Conservation (phyloP, 768 basidiomycete genomes). For the Termitomyces sp. region DNA sequence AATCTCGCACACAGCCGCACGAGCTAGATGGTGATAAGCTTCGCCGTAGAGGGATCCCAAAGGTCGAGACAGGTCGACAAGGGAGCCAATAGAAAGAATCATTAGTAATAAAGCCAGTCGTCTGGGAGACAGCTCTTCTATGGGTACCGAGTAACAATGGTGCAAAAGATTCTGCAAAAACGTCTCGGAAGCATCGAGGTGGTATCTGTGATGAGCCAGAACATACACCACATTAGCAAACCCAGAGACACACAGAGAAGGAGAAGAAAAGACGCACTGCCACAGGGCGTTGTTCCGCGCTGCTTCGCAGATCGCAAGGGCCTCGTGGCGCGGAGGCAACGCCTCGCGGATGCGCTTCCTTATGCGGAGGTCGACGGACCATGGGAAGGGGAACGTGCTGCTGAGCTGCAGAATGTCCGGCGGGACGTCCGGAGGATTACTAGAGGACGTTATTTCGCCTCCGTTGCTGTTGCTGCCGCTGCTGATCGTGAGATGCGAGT, state of each 20-base stretch:
- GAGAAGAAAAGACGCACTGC: conserved; percentile 45
- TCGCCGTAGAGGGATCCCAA: conserved; percentile 56
- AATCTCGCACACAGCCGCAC: conserved; percentile 66
- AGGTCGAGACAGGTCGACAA: conserved; percentile 56
- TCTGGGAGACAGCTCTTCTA: conserved; percentile 58
- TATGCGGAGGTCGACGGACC: conserved; percentile 57
- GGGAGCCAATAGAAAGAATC: conserved; percentile 66
- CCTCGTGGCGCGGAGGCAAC: conserved; percentile 55
- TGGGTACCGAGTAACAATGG: conserved; percentile 58
- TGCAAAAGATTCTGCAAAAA: conserved; percentile 65
- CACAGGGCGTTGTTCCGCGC: conserved; percentile 64
- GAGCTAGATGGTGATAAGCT: conserved; percentile 59
- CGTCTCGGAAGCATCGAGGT: conserved; percentile 64
- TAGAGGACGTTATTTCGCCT: neutral
- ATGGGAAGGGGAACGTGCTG: conserved; percentile 65
- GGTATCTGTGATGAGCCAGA: conserved; percentile 38
- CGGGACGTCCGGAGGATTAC: conserved; percentile 31
- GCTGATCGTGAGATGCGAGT: neutral
- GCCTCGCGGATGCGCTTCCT: conserved; percentile 58
- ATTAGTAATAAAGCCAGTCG: conserved; percentile 64
- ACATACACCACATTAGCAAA: conserved; percentile 4
- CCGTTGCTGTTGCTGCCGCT: conserved; percentile 4
- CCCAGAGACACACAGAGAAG: conserved; percentile 4
- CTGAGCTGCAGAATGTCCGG: conserved; percentile 53
- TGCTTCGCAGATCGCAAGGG: conserved; percentile 54